These are phyloP conservation scores for Brettanomyces nanus DNA, from an alignment of 805 yeast species.

Conservation along the genomic window DNA sequence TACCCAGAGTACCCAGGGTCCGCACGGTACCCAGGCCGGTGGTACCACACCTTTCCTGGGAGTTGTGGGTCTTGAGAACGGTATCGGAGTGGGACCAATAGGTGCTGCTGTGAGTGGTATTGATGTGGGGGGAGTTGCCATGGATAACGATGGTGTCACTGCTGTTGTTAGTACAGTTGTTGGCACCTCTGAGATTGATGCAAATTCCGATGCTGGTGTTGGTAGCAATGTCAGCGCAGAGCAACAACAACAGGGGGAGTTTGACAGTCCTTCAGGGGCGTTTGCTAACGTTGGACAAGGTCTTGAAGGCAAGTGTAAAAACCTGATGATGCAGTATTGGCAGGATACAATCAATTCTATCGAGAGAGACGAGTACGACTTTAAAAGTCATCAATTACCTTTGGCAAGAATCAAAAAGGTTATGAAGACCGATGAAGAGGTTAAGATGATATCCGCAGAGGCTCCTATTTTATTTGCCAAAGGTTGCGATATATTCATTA, in stretches of 20 bases:
- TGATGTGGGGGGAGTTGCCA: background rate
- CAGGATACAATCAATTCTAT: constrained; percentile 89
- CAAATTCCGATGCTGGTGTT: background rate
- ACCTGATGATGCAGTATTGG: constrained; percentile 94
- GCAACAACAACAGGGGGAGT: no score
- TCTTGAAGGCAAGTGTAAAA: constrained; percentile 68
- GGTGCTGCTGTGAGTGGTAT: background rate
- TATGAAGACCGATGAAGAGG: constrained; percentile 97
- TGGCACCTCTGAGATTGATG: no score
- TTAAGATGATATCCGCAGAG: constrained; percentile 95
- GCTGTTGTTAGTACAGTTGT: no score
- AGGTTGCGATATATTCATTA: constrained; percentile 95
- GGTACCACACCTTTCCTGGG: no score
- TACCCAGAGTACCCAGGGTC: background rate
- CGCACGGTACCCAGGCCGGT: background rate
- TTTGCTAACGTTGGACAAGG: constrained; percentile 87
- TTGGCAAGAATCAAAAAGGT: constrained; percentile 94
- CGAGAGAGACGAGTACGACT: constrained; percentile 83
- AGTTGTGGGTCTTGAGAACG: no score
- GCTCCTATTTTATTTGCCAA: constrained; percentile 97
- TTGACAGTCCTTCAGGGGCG: constrained; percentile 29
- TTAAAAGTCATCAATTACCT: constrained; percentile 90
- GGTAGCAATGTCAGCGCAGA: no score
- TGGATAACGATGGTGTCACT: no score
- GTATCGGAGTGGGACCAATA: background rate